Conservation (phyloP, 2,329 filamentous ascomycete species). For the Periglandula ipomoeae region DNA sequence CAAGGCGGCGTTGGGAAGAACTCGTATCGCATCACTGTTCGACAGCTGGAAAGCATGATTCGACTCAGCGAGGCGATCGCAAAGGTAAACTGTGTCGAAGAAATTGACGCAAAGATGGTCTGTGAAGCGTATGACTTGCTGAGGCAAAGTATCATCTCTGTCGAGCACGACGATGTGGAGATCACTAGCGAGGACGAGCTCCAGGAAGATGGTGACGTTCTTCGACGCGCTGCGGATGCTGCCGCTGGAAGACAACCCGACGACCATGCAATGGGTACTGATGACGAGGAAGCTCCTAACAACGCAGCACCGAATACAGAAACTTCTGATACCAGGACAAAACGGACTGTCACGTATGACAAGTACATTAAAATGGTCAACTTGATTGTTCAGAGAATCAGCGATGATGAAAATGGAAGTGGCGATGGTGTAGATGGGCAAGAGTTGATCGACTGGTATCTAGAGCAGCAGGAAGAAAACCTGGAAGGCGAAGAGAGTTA, state of each 20-base stretch:
- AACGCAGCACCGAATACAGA: constrained; percentile 14
- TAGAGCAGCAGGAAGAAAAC: constrained; percentile 82
- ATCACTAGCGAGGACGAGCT: constrained; percentile 66
- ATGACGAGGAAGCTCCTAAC: constrained; percentile 26
- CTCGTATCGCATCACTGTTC: constrained; percentile 93
- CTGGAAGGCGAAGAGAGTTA: constrained; percentile 74
- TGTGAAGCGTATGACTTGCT: constrained; percentile 87
- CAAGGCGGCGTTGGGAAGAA: constrained; percentile 91
- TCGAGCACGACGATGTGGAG: constrained; percentile 95
- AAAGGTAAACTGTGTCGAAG: constrained; percentile 92
- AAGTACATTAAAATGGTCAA: constrained; percentile 91
- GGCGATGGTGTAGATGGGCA: constrained; percentile 83
- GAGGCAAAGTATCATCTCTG: constrained; percentile 89
- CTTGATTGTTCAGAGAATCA: constrained; percentile 70
- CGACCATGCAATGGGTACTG: constrained; percentile 32
- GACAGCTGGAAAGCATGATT: constrained; percentile 93
- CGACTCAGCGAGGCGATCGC: constrained; percentile 95
- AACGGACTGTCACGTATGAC: constrained; percentile 89
- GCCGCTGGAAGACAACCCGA: constrained; percentile 36
- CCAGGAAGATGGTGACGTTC: constrained; percentile 35
- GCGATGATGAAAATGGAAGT: constrained; percentile 65
- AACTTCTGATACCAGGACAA: constrained; percentile 35
- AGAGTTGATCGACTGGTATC: constrained; percentile 76
- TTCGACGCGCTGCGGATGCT: constrained; percentile 30
- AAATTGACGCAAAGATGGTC: constrained; percentile 78